Base-by-base conservation (phyloP, 1,284 basidiomycete genomes). In the Ceratobasidium sp. region DNA sequence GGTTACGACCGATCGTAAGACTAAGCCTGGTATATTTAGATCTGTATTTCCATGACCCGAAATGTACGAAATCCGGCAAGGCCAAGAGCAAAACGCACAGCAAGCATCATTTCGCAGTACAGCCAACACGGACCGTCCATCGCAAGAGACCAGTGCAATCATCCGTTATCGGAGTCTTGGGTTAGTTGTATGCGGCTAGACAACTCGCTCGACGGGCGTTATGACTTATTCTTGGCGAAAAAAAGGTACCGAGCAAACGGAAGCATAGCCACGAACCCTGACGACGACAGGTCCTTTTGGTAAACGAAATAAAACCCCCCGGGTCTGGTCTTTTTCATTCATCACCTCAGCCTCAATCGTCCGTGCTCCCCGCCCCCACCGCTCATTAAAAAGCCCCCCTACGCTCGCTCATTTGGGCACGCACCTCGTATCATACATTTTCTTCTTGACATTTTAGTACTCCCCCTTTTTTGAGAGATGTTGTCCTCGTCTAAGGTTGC, bases 301-400 rank as follows among this genome's bases (percentile, higher is more conserved):
- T 44, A 42, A 51, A 28, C 5, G 46, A 20, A 68, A 68, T 68
- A 68, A 68, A 44, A 68, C 44, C 66, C 12, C 46, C 13, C 40
- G 46, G n/a, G 44, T 67, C 64, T 64, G 23, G 61, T 68, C 49
- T 68, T 20, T 42, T 51, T 66, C 42, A 42, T 66, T 66, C 63
- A 33, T 12, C 63, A 20, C 58, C 58, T 69, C 46, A 26, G 26
- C 61, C 26, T 33, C 10, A 39, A 3, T 64, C 18, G 10, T 5
- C 60, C 58, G 58, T 33, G 12, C 39, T 40, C 53, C 40, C 20
- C 20, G 28, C 39, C 40, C 51, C n/a, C 12, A 40, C 46, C 70
- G 70, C 56, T 72, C 70, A n/a, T 72, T 72, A 72, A 55, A 69
- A 60, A 42, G 44, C 39, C 40, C 46, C 46, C n/a, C n/a, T n/a